Conservation (phyloP, 176 grass and related monocot species). For the Melocanna baccifera region DNA sequence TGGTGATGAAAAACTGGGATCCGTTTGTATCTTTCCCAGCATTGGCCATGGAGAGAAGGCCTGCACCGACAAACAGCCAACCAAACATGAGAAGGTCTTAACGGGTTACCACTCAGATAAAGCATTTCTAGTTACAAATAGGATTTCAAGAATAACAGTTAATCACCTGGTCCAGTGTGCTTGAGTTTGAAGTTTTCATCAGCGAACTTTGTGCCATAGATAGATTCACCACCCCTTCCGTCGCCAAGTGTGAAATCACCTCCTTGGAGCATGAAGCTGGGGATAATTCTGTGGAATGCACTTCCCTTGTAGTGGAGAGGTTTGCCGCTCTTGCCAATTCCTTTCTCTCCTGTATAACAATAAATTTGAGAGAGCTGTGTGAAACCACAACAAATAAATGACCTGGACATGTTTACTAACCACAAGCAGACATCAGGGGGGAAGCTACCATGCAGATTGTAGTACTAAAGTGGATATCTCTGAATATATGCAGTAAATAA, state of each 20-base stretch:
- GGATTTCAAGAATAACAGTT: neutral
- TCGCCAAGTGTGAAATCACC: conserved; percentile 96
- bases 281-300: conserved; percentile 89
- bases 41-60: conserved; percentile 97
- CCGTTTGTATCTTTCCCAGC: conserved; percentile 80
- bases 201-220: conserved; percentile 79
- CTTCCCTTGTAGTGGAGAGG: conserved; percentile 95
- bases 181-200: conserved; percentile 99
- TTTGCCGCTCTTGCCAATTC: conserved; percentile 79
- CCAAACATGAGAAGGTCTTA: neutral
- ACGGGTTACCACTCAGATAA: neutral
- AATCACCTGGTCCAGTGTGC: conserved; percentile 88
- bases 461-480: neutral
- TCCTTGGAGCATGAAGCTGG: conserved; percentile 98
- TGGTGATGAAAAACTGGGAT: conserved; percentile 98
- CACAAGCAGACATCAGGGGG: neutral
- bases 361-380: neutral
- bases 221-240: conserved; percentile 94
- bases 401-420: neutral
- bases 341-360: conserved; percentile 81
- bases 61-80: conserved; percentile 24
- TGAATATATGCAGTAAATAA: neutral
- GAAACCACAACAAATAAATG: neutral
- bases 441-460: neutral
- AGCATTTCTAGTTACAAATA: neutral